phyloP scores from a whole-genome alignment of 148 eudicot genomes.

The Dysphania ambrosioides region DNA sequence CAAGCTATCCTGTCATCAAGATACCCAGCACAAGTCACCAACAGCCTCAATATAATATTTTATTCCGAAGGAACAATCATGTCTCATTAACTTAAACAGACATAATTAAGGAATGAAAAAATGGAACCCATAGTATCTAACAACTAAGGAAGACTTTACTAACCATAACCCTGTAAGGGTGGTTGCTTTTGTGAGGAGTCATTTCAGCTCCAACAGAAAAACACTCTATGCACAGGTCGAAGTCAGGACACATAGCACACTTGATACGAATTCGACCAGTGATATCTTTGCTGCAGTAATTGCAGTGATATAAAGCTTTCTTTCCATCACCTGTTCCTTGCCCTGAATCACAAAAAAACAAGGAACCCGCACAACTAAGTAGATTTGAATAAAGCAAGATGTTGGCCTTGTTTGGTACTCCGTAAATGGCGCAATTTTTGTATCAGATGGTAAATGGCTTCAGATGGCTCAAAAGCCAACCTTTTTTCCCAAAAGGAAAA shows the following conservation, averaged over 20 bases:
- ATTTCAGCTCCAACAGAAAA: slow-evolving; percentile 73
- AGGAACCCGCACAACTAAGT: not conserved
- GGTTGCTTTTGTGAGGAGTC: slow-evolving; percentile 66
- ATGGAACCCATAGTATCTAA: not conserved
- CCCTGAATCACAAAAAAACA: slow-evolving; percentile 27
- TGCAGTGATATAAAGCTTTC: slow-evolving; percentile 65
- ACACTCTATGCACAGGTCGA: slow-evolving; percentile 69
- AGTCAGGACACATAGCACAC: slow-evolving; percentile 61
- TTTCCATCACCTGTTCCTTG: slow-evolving; percentile 56
- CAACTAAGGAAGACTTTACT: slow-evolving; percentile 22
- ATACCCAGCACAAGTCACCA: not conserved
- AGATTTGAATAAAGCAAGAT: not conserved
- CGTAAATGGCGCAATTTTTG: too few relatives aligned
- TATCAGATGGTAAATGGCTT: not conserved
- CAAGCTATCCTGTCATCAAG: slow-evolving; percentile 51
- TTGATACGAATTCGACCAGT: slow-evolving; percentile 67
- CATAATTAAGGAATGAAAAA: not conserved
- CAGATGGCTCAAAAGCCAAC: too few relatives aligned
- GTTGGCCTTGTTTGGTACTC: too few relatives aligned
- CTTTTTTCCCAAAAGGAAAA: not conserved
- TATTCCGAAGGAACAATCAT: not conserved
- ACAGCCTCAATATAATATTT: not conserved
- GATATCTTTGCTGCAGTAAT: slow-evolving; percentile 72
- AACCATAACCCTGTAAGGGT: slow-evolving; percentile 70
- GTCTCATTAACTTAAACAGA: not conserved